Evolutionary conservation across 805 yeast species (phyloP).

Genomic region (Candida arabinofermentans): DNA sequence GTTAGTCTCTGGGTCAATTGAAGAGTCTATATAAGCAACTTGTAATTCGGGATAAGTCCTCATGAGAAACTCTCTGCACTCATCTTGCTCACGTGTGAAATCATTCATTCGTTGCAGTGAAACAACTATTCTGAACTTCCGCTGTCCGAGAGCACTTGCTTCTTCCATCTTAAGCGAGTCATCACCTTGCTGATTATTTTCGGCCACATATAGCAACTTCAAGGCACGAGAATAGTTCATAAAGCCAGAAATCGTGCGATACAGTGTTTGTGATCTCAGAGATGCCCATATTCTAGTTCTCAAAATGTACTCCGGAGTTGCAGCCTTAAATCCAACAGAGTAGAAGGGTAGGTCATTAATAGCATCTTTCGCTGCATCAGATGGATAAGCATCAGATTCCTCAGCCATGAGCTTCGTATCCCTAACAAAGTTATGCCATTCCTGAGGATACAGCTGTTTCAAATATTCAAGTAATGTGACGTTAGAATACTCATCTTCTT

Average conservation of each 20-base stretch:
- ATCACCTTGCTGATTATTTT: conserved; percentile 37
- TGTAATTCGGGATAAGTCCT: conserved; percentile 68
- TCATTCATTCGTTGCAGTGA: conserved; percentile 60
- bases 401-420: conserved; percentile 53
- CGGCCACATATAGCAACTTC: conserved; percentile 56
- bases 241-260: conserved; percentile 79
- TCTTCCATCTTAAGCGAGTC: conserved; percentile 38
- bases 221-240: conserved; percentile 74
- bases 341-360: conserved; percentile 60
- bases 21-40: conserved; percentile 58
- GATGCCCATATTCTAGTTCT: conserved; percentile 88
- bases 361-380: conserved; percentile 12
- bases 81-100: conserved; percentile 53
- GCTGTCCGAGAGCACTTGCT: conserved; percentile 51
- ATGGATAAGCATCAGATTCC: conserved; percentile 27
- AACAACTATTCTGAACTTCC: conserved; percentile 61
- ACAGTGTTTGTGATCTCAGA: conserved; percentile 73
- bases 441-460: conserved; percentile 51
- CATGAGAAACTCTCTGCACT: conserved; percentile 53
- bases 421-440: conserved; percentile 54
- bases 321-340: conserved; percentile 64
- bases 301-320: conserved; percentile 58
- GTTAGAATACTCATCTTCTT: conserved; percentile 58
- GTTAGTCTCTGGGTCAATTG: conserved; percentile 39
- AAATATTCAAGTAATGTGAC: conserved; percentile 53